These are phyloP conservation scores for Epichloe elymi DNA, from an alignment of 2,329 filamentous ascomycete species.

Conservation along the genomic window DNA sequence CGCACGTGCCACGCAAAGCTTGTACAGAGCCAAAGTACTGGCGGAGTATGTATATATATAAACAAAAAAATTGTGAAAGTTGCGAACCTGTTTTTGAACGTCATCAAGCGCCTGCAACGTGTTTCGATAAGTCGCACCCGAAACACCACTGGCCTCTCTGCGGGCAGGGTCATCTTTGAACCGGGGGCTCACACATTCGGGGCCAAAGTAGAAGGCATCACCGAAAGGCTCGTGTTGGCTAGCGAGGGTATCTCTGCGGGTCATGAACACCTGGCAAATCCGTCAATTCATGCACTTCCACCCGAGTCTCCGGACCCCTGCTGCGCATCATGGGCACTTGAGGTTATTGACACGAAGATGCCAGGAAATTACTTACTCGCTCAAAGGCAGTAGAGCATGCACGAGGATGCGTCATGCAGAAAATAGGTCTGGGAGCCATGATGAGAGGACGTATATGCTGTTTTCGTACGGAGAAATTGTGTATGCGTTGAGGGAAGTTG, in stretches of 20 bases:
- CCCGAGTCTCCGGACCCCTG: neutral
- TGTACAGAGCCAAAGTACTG: too few relatives aligned
- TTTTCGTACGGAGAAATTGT: neutral
- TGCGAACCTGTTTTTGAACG: slow-evolving; percentile 58
- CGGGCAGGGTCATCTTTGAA: slow-evolving; percentile 55
- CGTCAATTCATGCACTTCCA: neutral
- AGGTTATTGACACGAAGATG: neutral
- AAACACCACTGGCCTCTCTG: slow-evolving; percentile 50
- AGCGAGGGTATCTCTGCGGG: slow-evolving; percentile 63
- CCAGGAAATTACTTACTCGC: slow-evolving; percentile 44
- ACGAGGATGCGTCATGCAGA: slow-evolving; percentile 85
- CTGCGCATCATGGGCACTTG: neutral
- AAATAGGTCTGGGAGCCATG: slow-evolving; percentile 43
- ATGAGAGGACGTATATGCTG: neutral
- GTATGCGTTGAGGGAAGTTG: neutral
- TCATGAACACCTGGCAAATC: slow-evolving; percentile 76
- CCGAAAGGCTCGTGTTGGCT: slow-evolving; percentile 95
- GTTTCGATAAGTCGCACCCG: slow-evolving; percentile 57
- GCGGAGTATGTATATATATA: too few relatives aligned
- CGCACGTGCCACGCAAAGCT: too few relatives aligned
- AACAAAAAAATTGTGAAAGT: slow-evolving; percentile 3
- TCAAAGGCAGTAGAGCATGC: slow-evolving; percentile 97
- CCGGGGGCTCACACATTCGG: slow-evolving; percentile 67
- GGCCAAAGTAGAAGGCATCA: slow-evolving; percentile 91
- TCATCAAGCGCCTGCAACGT: slow-evolving; percentile 65